Percentiles rank a stretch among this genome's conserved stretches.
These are phyloP conservation scores for Solanum appendiculatum DNA, from an alignment of 257 asterid species.

Conservation along the genomic window DNA sequence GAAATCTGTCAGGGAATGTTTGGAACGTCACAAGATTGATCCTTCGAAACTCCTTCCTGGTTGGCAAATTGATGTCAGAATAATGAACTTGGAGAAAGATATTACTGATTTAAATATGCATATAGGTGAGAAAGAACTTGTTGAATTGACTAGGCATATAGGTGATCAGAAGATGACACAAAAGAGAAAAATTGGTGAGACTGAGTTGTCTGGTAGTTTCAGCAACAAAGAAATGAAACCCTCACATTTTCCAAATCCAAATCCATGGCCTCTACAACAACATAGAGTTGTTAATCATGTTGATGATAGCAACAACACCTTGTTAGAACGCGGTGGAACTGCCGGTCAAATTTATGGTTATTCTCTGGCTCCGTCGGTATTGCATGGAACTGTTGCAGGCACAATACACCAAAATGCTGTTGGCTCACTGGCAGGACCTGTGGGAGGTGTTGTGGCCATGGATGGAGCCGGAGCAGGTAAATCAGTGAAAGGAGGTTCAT, in stretches of 20 bases:
- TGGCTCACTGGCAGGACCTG: not conserved
- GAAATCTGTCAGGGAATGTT: constrained; percentile 40
- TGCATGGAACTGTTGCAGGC: not conserved
- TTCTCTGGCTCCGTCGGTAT: not conserved
- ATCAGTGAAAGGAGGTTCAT: not conserved
- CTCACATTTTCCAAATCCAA: constrained; percentile 12
- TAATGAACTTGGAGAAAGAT: constrained; percentile 42
- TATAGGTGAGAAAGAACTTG: constrained; percentile 5
- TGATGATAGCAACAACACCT: not conserved
- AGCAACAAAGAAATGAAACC: constrained; percentile 45
- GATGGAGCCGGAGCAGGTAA: not conserved
- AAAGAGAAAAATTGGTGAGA: constrained; percentile 49
- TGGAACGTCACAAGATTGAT: constrained; percentile 57
- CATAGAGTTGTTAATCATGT: constrained; percentile 9
- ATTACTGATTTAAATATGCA: not conserved
- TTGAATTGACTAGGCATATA: constrained; percentile 9
- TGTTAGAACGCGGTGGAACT: not conserved
- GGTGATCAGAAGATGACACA: constrained; percentile 19
- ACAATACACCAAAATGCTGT: not conserved
- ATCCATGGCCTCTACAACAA: constrained; percentile 24
- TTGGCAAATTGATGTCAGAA: constrained; percentile 60
- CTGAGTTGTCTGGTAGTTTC: constrained; percentile 6
- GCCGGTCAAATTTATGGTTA: not conserved
- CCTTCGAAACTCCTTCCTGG: constrained; percentile 52
- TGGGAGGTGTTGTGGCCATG: not conserved